A percentile compares a stretch with the other conserved stretches of the same genome.
Evolutionary conservation across 352 stramenopile genomes (phyloP).

Genomic region (Pythium sukuiense): DNA sequence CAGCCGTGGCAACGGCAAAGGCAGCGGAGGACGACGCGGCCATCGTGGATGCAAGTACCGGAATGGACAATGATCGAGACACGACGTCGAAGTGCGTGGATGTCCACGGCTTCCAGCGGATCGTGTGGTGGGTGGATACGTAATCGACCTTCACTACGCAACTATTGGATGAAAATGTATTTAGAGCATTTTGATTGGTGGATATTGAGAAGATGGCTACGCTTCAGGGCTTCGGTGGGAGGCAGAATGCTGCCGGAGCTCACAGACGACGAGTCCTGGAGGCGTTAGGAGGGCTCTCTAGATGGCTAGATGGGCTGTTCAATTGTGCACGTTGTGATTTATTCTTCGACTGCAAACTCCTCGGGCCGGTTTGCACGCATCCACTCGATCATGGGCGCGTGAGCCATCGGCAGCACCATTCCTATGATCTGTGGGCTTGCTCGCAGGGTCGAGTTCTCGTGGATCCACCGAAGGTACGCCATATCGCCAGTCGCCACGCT

Average conservation of each 20-base stretch:
- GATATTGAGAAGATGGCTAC: slow-evolving; percentile 14
- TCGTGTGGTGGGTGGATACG: slow-evolving; percentile 6
- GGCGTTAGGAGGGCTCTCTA: too few species aligned
- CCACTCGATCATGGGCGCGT: slow-evolving; percentile 23
- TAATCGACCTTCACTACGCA: slow-evolving; percentile 1
- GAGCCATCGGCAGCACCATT: slow-evolving; percentile 19
- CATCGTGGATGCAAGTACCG: not conserved
- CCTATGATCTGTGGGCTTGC: slow-evolving; percentile 14
- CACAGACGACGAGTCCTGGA: too few species aligned
- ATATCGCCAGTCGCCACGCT: slow-evolving; percentile 18
- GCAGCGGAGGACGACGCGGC: slow-evolving; percentile 5
- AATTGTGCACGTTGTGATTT: not conserved
- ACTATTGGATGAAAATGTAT: slow-evolving; percentile 10
- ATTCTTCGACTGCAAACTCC: not conserved
- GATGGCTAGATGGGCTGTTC: not conserved
- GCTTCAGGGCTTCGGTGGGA: not conserved
- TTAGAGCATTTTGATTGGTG: slow-evolving; percentile 3
- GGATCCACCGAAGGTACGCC: slow-evolving; percentile 18
- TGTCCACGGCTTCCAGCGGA: slow-evolving; percentile 4
- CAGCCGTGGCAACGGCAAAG: slow-evolving; percentile 12
- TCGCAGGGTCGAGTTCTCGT: slow-evolving; percentile 7
- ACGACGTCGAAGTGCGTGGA: slow-evolving; percentile 6
- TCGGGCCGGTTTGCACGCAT: slow-evolving; percentile 16
- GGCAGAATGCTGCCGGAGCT: too few species aligned
- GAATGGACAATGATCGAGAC: not conserved